Evolutionary conservation across 1,139 yeast species (phyloP).

Genomic region (Suhomyces choctaworum): DNA sequence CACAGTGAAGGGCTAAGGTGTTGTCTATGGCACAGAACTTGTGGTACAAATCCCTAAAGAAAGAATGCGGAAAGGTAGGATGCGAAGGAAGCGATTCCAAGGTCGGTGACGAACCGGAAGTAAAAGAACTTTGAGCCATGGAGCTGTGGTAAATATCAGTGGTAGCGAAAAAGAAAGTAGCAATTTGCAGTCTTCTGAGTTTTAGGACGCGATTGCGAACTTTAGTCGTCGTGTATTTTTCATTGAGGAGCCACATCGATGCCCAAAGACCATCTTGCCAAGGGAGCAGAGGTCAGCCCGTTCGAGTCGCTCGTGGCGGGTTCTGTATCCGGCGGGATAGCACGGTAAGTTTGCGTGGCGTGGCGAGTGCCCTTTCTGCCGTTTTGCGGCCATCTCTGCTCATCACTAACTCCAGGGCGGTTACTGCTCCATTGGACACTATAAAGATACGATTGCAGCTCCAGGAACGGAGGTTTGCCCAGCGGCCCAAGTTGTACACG

Average conservation of each 20-base stretch:
- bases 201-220: background rate
- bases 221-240: background rate
- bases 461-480: conserved; percentile 28
- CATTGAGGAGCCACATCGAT: background rate
- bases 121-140: too few relatives aligned
- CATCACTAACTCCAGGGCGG: conserved; percentile 38
- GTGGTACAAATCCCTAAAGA: conserved; percentile 8
- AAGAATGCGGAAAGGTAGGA: conserved; percentile 7
- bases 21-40: conserved; percentile 27
- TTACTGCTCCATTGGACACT: conserved; percentile 89
- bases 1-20: conserved; percentile 26
- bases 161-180: too few relatives aligned
- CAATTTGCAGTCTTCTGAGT: too few relatives aligned
- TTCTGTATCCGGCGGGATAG: conserved; percentile 66
- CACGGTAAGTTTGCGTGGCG: conserved; percentile 41
- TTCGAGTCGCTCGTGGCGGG: conserved; percentile 61
- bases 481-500: conserved; percentile 35
- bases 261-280: conserved; percentile 48
- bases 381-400: background rate
- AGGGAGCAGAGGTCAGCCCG: conserved; percentile 51
- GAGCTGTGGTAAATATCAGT: too few relatives aligned
- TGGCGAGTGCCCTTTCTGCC: too few relatives aligned
- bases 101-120: too few relatives aligned
- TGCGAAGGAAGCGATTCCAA: conserved; percentile 4
- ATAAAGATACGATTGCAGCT: conserved; percentile 84